Evolutionary conservation across 2,329 filamentous ascomycete species (phyloP), one percentile per base, ranked within the genome.

Genomic region (Sphaerulina vaccinii): DNA sequence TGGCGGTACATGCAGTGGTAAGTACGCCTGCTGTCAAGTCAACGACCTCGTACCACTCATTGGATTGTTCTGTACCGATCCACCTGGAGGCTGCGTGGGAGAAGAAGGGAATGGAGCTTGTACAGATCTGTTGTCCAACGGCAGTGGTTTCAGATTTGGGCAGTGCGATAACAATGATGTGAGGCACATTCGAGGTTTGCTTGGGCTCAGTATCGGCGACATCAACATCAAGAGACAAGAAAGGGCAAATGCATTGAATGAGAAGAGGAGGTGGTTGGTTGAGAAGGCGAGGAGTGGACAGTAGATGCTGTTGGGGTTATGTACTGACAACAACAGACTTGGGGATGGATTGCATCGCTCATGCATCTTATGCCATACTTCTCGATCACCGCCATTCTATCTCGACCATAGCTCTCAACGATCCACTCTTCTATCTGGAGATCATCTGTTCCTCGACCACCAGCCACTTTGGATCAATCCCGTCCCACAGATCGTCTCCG

Each of bases 21-120:
- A 38, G 4, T 55, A 54, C 33, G 32, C 50, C 9, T 58, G 57
- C 45, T 60, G 55, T 21, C 55, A 60, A 43, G 52, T 60, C 37
- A 60, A 60, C 32, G 51, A 51, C 21, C 36, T 60, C 1, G 36
- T 48, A 5, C 55, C 55, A 1, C 24, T 57, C 1, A 1, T 56
- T 1, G 57, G 57, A n/a, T 42, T 60, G 21, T 60, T 56, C 38
- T 60, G 57, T 42, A 52, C 47, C 19, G 48, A 54, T 32, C 55
- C 55, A 3, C 52, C 57, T 1, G 57, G 57, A 23, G 50, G 50
- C n/a, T 60, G 57, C 39, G 29, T 47, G 2, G 52, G 48, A 5
- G 35, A 40, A 9, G 57, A 60, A 22, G 47, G 37, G 1, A 22
- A 39, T 39, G 18, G 37, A 11, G 16, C 9, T 5, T 39, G 37